Conservation (phyloP, 306 rosid species). For the Comarum palustre region DNA sequence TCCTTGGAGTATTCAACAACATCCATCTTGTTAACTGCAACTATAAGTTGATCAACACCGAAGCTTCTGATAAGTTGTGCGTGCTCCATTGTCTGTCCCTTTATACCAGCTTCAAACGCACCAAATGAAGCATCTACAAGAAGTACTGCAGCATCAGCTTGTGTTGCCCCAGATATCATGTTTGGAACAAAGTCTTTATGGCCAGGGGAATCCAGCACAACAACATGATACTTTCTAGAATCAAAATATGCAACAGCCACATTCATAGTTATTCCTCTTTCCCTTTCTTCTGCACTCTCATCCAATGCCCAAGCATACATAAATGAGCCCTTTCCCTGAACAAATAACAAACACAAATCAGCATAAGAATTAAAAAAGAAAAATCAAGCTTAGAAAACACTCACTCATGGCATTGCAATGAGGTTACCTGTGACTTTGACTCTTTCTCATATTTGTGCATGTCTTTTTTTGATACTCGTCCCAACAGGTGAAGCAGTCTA, state of each 20-base stretch:
- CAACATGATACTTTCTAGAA: slow-evolving; percentile 83
- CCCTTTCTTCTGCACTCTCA: slow-evolving; percentile 97
- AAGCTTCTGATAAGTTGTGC: slow-evolving; percentile 93
- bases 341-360: slow-evolving; percentile 11
- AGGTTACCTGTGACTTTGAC: slow-evolving; percentile 70
- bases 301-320: slow-evolving; percentile 99
- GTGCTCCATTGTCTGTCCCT: slow-evolving; percentile 95
- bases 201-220: slow-evolving; percentile 96
- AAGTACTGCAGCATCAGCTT: slow-evolving; percentile 94
- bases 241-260: slow-evolving; percentile 98
- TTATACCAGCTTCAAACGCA: slow-evolving; percentile 89
- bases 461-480: slow-evolving; percentile 79
- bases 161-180: slow-evolving; percentile 97
- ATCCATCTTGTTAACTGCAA: slow-evolving; percentile 95
- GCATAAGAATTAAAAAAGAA: neutral
- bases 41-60: slow-evolving; percentile 90
- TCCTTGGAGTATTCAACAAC: slow-evolving; percentile 70
- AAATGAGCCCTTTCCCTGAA: slow-evolving; percentile 94
- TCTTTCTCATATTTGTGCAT: slow-evolving; percentile 98
- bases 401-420: slow-evolving; percentile 20
- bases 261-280: slow-evolving; percentile 96
- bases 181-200: slow-evolving; percentile 98
- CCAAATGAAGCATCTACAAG: slow-evolving; percentile 91
- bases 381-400: slow-evolving; percentile 24
- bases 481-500: slow-evolving; percentile 75